These are phyloP conservation scores for Conticribra guillardii DNA, from an alignment of 108 stramenopile genomes.

Conservation along the genomic window DNA sequence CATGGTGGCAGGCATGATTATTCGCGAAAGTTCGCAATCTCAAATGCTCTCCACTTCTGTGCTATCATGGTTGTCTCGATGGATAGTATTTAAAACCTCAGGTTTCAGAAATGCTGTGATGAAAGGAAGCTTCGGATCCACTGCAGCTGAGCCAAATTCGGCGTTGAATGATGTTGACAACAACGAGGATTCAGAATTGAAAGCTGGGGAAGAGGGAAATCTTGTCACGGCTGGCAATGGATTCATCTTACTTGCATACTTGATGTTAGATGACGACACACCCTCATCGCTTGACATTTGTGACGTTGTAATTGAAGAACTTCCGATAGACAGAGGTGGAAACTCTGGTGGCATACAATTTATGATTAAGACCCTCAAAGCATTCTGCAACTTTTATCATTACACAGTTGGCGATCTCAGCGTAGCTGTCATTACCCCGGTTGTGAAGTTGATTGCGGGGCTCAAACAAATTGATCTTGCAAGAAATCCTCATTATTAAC, in stretches of 20 bases:
- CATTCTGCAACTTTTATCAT: conserved; percentile 87
- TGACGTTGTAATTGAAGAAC: conserved; percentile 49
- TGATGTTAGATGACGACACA: conserved; percentile 56
- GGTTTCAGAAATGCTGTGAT: conserved; percentile 65
- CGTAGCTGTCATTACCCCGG: conserved; percentile 78
- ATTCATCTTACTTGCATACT: conserved; percentile 77
- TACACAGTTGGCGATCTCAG: conserved; percentile 80
- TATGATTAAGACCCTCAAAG: conserved; percentile 78
- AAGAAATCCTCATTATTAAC: neutral
- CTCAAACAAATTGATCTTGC: conserved; percentile 42
- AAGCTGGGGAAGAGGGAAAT: conserved; percentile 68
- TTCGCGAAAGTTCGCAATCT: neutral
- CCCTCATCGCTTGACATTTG: conserved; percentile 38
- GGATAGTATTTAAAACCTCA: conserved; percentile 66
- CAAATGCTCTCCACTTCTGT: conserved; percentile 11
- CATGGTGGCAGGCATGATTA: conserved; percentile 19
- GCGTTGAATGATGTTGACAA: neutral
- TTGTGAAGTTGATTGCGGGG: conserved; percentile 67
- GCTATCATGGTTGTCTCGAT: conserved; percentile 68
- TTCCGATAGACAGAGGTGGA: conserved; percentile 52
- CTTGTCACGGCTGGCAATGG: conserved; percentile 84
- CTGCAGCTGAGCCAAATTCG: conserved; percentile 4
- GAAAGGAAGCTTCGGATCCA: conserved; percentile 55
- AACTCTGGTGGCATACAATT: conserved; percentile 57
- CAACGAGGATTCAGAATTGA: conserved; percentile 36